Conservation (phyloP, 768 basidiomycete species). For the Auricularia auricula-judae region DNA sequence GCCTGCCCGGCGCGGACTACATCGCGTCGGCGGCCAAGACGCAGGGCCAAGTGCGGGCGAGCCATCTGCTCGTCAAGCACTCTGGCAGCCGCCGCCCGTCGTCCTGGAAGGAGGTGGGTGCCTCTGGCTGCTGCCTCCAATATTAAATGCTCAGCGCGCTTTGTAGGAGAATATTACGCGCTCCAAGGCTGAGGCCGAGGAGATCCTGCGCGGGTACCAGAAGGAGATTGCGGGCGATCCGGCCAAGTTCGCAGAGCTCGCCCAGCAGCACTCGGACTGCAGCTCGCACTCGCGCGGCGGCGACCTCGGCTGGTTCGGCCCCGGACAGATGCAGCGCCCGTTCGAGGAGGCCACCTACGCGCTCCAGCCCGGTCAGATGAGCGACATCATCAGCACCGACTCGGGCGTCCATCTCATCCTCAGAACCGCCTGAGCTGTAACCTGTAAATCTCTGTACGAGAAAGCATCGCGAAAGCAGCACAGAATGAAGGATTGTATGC, state of each 20-base stretch:
- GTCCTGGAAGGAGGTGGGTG: conserved; percentile 32
- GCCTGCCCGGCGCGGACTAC: conserved; percentile 55
- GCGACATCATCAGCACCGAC: conserved; percentile 76
- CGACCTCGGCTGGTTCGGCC: conserved; percentile 80
- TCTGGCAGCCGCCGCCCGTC: conserved; percentile 25
- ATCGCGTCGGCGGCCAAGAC: conserved; percentile 10
- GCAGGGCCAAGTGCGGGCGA: conserved; percentile 66
- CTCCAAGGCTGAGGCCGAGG: conserved; percentile 79
- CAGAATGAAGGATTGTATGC: too few species aligned
- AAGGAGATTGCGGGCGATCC: conserved; percentile 43
- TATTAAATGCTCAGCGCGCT: not conserved
- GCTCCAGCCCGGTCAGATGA: conserved; percentile 64
- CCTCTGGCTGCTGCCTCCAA: not conserved
- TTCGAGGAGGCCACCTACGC: conserved; percentile 85
- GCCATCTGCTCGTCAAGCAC: conserved; percentile 93
- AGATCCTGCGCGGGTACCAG: conserved; percentile 58
- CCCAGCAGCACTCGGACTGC: conserved; percentile 74
- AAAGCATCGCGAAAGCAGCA: too few species aligned
- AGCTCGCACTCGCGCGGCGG: conserved; percentile 73
- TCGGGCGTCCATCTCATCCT: conserved; percentile 92
- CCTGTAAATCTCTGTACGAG: not conserved
- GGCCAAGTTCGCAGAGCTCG: conserved; percentile 67
- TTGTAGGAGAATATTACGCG: conserved; percentile 65
- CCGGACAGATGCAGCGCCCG: conserved; percentile 91
- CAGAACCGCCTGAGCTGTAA: conserved; percentile 54